A percentile compares a stretch with the other conserved stretches of the same genome.
These are phyloP conservation scores for Corymbia citriodora DNA, from an alignment of 441 rosid species.

Conservation along the genomic window DNA sequence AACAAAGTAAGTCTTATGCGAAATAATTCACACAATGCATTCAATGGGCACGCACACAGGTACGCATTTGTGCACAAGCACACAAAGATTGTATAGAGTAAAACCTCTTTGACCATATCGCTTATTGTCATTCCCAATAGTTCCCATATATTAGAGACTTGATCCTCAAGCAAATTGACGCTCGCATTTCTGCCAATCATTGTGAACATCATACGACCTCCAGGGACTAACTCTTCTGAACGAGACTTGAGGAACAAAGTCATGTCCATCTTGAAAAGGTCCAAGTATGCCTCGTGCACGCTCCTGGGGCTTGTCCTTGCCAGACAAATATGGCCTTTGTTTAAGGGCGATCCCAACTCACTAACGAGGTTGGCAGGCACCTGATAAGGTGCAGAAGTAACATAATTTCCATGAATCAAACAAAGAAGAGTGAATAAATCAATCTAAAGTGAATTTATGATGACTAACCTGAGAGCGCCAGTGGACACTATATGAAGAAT, in stretches of 20 bases:
- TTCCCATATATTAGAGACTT: conserved; percentile 1
- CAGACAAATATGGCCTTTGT: background rate
- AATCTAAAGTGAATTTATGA: background rate
- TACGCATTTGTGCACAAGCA: background rate
- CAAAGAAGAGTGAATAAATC: background rate
- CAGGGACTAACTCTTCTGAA: conserved; percentile 15
- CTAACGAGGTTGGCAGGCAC: conserved; percentile 16
- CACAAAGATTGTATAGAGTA: background rate
- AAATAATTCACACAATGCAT: background rate
- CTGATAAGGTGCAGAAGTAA: background rate
- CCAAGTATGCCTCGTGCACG: conserved; percentile 9
- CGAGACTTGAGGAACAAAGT: conserved; percentile 6
- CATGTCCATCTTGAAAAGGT: conserved; percentile 16
- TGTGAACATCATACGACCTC: conserved; percentile 28
- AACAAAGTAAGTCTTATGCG: background rate
- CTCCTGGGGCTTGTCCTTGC: conserved; percentile 5
- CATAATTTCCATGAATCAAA: background rate
- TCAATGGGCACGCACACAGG: background rate
- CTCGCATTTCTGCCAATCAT: conserved; percentile 9
- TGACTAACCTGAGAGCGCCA: background rate
- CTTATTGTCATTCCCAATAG: background rate
- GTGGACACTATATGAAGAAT: background rate
- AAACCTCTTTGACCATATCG: conserved; percentile 13
- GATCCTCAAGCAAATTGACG: background rate
- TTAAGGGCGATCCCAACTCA: background rate